Conservation (phyloP, 768 basidiomycete species). For the Leccinum broughii region DNA sequence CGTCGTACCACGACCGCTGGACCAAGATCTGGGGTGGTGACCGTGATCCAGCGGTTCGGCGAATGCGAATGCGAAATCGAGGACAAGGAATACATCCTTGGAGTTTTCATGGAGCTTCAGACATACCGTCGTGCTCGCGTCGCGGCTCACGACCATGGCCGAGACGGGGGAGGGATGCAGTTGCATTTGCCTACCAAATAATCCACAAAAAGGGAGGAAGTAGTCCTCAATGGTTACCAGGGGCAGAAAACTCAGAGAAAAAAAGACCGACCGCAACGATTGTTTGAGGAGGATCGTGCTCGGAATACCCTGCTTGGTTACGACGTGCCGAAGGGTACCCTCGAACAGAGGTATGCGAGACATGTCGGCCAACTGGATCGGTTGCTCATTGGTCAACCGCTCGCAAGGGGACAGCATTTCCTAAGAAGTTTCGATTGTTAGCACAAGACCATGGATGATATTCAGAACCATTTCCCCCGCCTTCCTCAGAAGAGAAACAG, state of each 20-base stretch:
- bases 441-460: neutral
- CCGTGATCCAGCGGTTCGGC: conserved; percentile 41
- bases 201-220: neutral
- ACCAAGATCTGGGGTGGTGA: neutral
- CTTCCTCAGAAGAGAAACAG: neutral
- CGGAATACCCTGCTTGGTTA: conserved; percentile 39
- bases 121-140: conserved; percentile 58
- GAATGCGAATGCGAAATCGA: conserved; percentile 60
- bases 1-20: conserved; percentile 26
- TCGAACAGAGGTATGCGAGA: conserved; percentile 49
- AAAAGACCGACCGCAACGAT: conserved; percentile 23
- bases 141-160: conserved; percentile 57
- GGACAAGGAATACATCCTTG: conserved; percentile 50
- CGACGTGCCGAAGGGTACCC: conserved; percentile 34
- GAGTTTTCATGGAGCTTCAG: conserved; percentile 34
- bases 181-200: conserved; percentile 27
- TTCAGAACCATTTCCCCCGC: neutral
- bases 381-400: conserved; percentile 44
- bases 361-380: conserved; percentile 55
- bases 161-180: conserved; percentile 17
- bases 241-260: neutral
- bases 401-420: conserved; percentile 53
- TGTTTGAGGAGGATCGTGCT: conserved; percentile 37
- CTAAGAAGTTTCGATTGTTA: conserved; percentile 33
- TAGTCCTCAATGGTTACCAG: neutral